phyloP scores from a whole-genome alignment of 2,329 filamentous ascomycete genomes.

The Aureobasidium sp. region DNA sequence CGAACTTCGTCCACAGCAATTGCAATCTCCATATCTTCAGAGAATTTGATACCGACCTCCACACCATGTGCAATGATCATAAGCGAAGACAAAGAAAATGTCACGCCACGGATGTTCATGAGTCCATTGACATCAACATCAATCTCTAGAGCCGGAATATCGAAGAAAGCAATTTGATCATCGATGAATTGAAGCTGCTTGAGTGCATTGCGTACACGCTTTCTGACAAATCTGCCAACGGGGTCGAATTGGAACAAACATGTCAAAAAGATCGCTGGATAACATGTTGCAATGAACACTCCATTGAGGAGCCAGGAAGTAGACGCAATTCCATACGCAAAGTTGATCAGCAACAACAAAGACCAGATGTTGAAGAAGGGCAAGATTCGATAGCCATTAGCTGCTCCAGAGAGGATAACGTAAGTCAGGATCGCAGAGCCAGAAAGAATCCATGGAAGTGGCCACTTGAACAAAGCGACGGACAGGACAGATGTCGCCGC shows the following conservation, averaged over 20 bases:
- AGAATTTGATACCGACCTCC: slow-evolving; percentile 47
- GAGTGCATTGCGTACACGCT: slow-evolving; percentile 31
- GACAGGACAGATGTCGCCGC: slow-evolving; percentile 14
- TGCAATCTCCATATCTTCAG: slow-evolving; percentile 48
- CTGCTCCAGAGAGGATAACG: slow-evolving; percentile 31
- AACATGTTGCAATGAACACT: slow-evolving; percentile 38
- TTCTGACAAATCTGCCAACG: slow-evolving; percentile 32
- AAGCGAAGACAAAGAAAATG: slow-evolving; percentile 44
- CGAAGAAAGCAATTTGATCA: slow-evolving; percentile 45
- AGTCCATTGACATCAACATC: slow-evolving; percentile 48
- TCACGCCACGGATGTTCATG: slow-evolving; percentile 47
- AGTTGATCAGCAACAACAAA: slow-evolving; percentile 40
- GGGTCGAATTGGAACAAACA: slow-evolving; percentile 43
- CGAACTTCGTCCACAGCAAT: slow-evolving; percentile 45
- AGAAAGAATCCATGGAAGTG: slow-evolving; percentile 36
- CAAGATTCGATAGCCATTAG: slow-evolving; percentile 34
- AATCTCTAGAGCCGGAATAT: slow-evolving; percentile 47
- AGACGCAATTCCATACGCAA: slow-evolving; percentile 41
- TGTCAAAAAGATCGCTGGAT: slow-evolving; percentile 36
- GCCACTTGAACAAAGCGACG: slow-evolving; percentile 26
- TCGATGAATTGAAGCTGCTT: slow-evolving; percentile 44
- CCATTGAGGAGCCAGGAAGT: slow-evolving; percentile 49
- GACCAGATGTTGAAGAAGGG: slow-evolving; percentile 42
- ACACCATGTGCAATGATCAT: slow-evolving; percentile 47
- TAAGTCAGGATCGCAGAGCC: slow-evolving; percentile 35